Conservation (phyloP, 164 flowering plant genomes). For the Hamamelis virginiana region DNA sequence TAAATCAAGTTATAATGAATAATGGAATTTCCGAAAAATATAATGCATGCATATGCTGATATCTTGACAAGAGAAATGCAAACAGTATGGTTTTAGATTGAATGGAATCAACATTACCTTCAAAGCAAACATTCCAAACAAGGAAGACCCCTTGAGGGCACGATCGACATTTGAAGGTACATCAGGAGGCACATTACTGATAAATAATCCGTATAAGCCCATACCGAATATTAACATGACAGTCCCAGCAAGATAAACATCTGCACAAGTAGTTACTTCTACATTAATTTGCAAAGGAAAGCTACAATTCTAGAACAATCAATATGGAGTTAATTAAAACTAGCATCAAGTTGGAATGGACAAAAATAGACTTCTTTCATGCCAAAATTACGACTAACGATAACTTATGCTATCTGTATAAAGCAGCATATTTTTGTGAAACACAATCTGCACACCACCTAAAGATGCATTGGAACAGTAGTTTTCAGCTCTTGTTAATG, state of each 20-base stretch:
- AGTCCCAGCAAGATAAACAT: slow-evolving; percentile 98
- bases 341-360: too few relatives aligned
- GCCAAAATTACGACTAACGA: neutral
- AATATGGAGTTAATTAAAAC: neutral
- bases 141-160: slow-evolving; percentile 81
- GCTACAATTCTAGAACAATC: neutral
- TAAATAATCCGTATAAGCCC: slow-evolving; percentile 93
- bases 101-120: slow-evolving; percentile 43
- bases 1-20: neutral
- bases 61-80: neutral
- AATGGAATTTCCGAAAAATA: neutral
- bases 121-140: slow-evolving; percentile 95
- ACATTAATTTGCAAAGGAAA: neutral
- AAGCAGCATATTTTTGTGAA: neutral
- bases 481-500: neutral
- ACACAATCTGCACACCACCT: too few relatives aligned
- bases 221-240: slow-evolving; percentile 95
- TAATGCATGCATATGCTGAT: neutral
- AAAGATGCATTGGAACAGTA: neutral
- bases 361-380: neutral
- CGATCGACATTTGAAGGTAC: slow-evolving; percentile 57
- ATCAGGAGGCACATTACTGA: slow-evolving; percentile 63
- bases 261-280: slow-evolving; percentile 36
- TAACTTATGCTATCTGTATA: neutral
- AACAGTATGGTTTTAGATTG: neutral